Evolutionary conservation across 331 rosid genomes (phyloP), one percentile per base, ranked within the genome.

Genomic region (Erythrophleum ivorense): DNA sequence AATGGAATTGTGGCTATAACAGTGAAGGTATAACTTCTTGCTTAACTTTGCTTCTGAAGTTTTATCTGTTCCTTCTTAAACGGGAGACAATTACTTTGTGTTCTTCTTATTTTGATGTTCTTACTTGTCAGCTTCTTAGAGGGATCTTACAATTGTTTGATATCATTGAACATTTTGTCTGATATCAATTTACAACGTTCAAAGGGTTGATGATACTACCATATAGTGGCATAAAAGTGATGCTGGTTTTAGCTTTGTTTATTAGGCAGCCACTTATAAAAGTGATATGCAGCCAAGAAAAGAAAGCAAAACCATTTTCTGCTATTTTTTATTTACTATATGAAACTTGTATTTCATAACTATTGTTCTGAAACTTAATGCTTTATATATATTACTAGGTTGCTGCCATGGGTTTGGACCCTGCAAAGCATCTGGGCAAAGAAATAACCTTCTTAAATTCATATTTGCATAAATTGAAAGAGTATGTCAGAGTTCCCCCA

Each of bases 351-450:
- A 36, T 76, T 45, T 76, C 54, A 71, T 74, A 43, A 64, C 78
- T 84, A 50, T 83, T 62, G 41, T 73, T 84, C 70, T 62, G 74
- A 78, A 86, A 49, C 57, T 78, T 80, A 70, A 77, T 71, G 70
- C 76, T 88, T 59, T 82, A 71, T 78, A 68, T 76, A 65, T 80
- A 58, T 84, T 81, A 80, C 81, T 84, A 95, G 99, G 98, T 91
- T 83, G 98, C 95, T 82, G 99, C 98, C 57, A 83, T 92, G 97
- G 99, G 98, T 75, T 86, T 95, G 93, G 91, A 90, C 86, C 98
- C 99, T 48, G 84, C 86, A 80, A 93, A 88, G 90, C 99, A 95
- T 88, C 86, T 95, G 97, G 98, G 97, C 76, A 92, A 92, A 86
- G 98, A 91, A 86, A 65, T 95, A 86, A 76, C 90, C 73, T 80